phyloP scores from a whole-genome alignment of 768 basidiomycete genomes.

The Macrolepiota albuminosa region DNA sequence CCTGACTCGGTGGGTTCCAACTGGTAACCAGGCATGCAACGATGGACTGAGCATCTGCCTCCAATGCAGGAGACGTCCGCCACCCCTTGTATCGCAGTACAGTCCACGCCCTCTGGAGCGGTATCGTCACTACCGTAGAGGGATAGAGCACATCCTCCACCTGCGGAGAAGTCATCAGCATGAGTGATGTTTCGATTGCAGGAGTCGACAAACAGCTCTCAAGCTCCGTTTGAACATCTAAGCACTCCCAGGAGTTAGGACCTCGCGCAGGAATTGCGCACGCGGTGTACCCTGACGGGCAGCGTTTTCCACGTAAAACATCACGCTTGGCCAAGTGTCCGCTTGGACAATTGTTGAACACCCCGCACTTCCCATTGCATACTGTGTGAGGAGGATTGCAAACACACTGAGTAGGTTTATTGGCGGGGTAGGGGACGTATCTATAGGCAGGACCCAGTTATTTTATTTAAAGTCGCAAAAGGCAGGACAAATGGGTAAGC shows the following conservation, averaged over 20 bases:
- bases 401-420: conserved; percentile 32
- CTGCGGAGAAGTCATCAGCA: conserved; percentile 17
- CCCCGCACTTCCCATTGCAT: conserved; percentile 48
- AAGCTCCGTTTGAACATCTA: conserved; percentile 41
- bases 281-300: conserved; percentile 32
- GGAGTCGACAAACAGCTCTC: conserved; percentile 43
- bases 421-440: conserved; percentile 21
- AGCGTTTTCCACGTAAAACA: conserved; percentile 20
- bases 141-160: conserved; percentile 41
- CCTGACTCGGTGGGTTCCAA: conserved; percentile 11
- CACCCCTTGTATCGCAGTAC: conserved; percentile 43
- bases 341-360: conserved; percentile 29
- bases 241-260: conserved; percentile 41
- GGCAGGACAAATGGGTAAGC: conserved; percentile 4
- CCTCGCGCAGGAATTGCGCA: conserved; percentile 39
- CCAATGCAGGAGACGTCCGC: conserved; percentile 42
- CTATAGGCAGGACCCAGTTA: background rate
- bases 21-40: conserved; percentile 40
- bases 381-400: conserved; percentile 36
- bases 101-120: conserved; percentile 36
- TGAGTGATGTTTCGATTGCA: background rate
- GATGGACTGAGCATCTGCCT: conserved; percentile 39
- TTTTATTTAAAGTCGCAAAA: background rate
- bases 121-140: conserved; percentile 21
- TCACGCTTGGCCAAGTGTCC: conserved; percentile 27